Base-by-base conservation (phyloP, 352 stramenopile species). In the Saprolegnia parasitica region DNA sequence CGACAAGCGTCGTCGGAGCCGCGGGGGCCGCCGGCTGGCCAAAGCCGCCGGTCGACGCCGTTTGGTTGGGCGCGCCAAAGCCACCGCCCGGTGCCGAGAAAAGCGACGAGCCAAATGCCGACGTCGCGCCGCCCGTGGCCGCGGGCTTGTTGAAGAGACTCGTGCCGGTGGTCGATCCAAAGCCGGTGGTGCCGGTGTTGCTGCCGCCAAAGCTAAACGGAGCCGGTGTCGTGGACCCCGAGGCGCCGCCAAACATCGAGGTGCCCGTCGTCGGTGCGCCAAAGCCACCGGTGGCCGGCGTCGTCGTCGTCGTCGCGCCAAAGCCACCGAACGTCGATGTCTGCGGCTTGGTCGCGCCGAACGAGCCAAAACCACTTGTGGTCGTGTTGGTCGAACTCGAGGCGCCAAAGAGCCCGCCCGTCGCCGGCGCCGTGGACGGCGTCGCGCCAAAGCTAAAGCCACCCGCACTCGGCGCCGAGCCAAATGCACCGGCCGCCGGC, bases 1-100 rank as follows among this genome's bases (percentile, higher is more conserved):
- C 83, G 18, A 86, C 78, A 64, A 86, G 76, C 5, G 76, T 82
- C 18, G 82, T 75, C 35, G 80, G 80, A 11, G 76, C 46, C 15
- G 45, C 35, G n/a, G 66, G 35, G 3, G 6, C 32, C 5, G 58
- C 58, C 24, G 57, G 21, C 37, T 55, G 54, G 16, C 79, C 79
- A 72, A 89, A 89, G 4, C 79, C 74, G 23, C 76, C 71, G 50
- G 60, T 70, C 35, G 67, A 74, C 55, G 39, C 77, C 35, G 13
- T 24, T 52, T 77, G 42, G 13, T 2, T n/a, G 3, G 42, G 42
- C 11, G 18, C 11, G 1, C 13, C 11, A 49, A 49, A 49, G 3
- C 13, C 42, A 3, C 13, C 11, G 42, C 39, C 39, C 21, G 76
- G 29, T 49, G 72, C 54, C 52, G 72, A 71, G 29, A 86, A 86